Conservation (phyloP, 441 rosid genomes). For the Populus hybrid region DNA sequence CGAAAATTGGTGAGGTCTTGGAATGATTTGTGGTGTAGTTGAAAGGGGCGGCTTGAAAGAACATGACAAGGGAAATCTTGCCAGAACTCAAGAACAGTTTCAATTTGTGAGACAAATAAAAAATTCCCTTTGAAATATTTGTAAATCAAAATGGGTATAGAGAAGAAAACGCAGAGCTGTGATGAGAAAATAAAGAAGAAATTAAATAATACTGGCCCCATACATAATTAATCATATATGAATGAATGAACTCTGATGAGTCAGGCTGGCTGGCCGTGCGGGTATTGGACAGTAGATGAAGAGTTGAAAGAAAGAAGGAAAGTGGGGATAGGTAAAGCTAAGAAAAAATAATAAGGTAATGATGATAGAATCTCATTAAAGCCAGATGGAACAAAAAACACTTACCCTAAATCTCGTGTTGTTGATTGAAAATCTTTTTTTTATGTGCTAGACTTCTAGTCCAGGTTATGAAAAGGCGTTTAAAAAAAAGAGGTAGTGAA, state of each 20-base stretch:
- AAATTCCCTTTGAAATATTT: too few species aligned
- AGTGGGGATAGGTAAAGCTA: conserved; percentile 2
- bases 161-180: background rate
- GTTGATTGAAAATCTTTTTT: too few species aligned
- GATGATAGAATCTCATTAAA: conserved; percentile 22
- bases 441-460: too few species aligned
- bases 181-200: background rate
- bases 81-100: background rate
- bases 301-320: conserved; percentile 6
- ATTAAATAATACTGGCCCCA: too few species aligned
- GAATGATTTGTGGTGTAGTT: too few species aligned
- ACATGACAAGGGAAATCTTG: background rate
- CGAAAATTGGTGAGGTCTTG: too few species aligned
- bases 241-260: too few species aligned
- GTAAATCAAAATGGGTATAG: background rate
- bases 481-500: too few species aligned
- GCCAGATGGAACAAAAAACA: too few species aligned
- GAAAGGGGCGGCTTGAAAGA: background rate
- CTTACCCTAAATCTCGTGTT: too few species aligned
- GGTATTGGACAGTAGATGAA: background rate
- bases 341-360: conserved; percentile 32
- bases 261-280: background rate
- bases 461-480: too few species aligned
- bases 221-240: too few species aligned
- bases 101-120: background rate